Evolutionary conservation across 352 stramenopile genomes (phyloP).

Genomic region (Albugo candida): DNA sequence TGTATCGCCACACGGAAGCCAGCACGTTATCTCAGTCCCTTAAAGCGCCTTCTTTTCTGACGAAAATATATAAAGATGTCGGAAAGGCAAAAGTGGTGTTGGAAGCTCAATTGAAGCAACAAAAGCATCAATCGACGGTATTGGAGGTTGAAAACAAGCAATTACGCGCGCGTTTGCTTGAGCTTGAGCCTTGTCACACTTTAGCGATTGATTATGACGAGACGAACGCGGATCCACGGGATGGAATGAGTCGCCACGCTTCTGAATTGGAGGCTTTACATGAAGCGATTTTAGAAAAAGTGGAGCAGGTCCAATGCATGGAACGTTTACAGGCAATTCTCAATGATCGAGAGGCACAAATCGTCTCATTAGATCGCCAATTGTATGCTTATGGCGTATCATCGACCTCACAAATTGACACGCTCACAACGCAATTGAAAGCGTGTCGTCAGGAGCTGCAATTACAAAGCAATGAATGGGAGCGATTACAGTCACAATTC

Average conservation of each 20-base stretch:
- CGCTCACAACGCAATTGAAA: constrained; percentile 48
- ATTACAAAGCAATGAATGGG: constrained; percentile 60
- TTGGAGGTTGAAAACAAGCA: constrained; percentile 29
- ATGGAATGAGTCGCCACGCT: too few species aligned
- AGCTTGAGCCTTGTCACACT: background rate
- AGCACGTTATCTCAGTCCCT: too few species aligned
- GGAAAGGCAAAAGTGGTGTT: constrained; percentile 56
- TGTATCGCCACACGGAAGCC: too few species aligned
- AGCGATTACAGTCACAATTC: constrained; percentile 40
- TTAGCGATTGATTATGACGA: background rate
- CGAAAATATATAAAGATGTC: constrained; percentile 65
- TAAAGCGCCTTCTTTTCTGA: constrained; percentile 18
- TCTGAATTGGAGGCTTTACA: too few species aligned
- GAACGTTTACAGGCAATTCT: too few species aligned
- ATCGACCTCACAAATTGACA: too few species aligned
- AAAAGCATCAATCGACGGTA: constrained; percentile 21
- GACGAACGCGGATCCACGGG: background rate
- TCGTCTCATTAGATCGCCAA: too few species aligned
- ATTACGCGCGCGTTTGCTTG: constrained; percentile 10
- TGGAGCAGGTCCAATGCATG: too few species aligned
- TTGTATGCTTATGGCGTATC: too few species aligned
- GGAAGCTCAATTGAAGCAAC: constrained; percentile 45
- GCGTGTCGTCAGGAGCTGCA: constrained; percentile 53
- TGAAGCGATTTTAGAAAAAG: too few species aligned
- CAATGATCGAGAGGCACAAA: too few species aligned